Base-by-base conservation (phyloP, 2,329 filamentous ascomycete genomes). In the Xylariaceae sp. region DNA sequence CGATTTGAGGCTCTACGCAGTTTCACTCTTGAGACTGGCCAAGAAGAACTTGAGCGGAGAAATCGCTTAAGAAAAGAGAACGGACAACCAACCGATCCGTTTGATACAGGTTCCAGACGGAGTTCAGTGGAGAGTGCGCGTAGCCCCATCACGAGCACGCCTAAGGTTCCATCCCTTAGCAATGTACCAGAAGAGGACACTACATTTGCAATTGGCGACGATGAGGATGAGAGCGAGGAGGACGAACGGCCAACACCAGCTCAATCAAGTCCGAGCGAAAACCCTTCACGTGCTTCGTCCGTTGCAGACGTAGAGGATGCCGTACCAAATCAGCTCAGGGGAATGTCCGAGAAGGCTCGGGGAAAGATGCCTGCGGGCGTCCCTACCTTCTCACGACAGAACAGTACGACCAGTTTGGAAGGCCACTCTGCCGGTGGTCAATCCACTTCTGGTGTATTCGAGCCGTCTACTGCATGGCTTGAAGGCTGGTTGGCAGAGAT, bases 331-430 rank as follows among this genome's bases (percentile, higher is more conserved):
- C 92, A 97, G 71, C 73, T 96, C 35, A 84, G 90, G 59, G 92
- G 92, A 57, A 96, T 97, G 90, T 97, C 93, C 17, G 94, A 97
- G 74, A 99, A 97, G 73, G 94, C 94, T 13, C 82, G 94, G 53
- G 94, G 94, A 6, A 99, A 99, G 74, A 91, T 96, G 86, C 94
- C 93, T 34, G 91, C 89, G 10, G 89, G 90, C 1, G 81, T 88
- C 53, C 82, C 84, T n/a, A 84, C 84, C 1, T 96, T 97, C 72
- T 96, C 92, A 0, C 82, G 93, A 15, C 92, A 96, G 70, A 96
- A 94, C 70, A 95, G 92, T 73, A 90, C 87, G 34, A 89, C 89
- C 1, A 96, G 91, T 69, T 79, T 97, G 42, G 84, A 80, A 59
- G 86, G 85, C 67, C 80, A 87, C 68, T 83, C 86, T 10, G 78